Evolutionary conservation across 129 eudicot species (phyloP).

Genomic region (Rutidosis leptorrhynchoides): DNA sequence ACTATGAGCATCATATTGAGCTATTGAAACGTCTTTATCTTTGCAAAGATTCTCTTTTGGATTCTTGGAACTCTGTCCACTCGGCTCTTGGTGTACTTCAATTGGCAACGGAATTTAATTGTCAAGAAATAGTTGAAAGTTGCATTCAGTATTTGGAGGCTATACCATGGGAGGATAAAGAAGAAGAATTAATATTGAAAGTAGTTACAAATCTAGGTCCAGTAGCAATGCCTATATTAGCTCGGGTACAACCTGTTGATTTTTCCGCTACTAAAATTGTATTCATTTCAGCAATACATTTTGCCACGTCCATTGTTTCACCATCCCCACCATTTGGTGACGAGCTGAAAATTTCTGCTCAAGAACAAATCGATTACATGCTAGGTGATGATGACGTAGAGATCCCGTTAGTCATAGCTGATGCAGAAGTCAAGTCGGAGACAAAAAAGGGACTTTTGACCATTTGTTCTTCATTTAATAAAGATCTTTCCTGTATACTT

Average conservation of each 20-base stretch:
- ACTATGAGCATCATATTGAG: conserved; percentile 56
- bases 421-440: conserved; percentile 59
- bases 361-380: conserved; percentile 94
- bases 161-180: conserved; percentile 82
- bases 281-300: conserved; percentile 70
- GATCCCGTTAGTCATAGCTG: conserved; percentile 52
- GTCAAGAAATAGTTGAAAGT: conserved; percentile 48
- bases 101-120: conserved; percentile 43
- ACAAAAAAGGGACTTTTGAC: conserved; percentile 47
- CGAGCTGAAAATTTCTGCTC: conserved; percentile 74
- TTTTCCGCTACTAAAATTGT: conserved; percentile 52
- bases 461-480: conserved; percentile 46
- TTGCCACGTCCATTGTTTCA: conserved; percentile 59
- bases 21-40: conserved; percentile 50
- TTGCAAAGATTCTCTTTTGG: conserved; percentile 43
- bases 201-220: conserved; percentile 58
- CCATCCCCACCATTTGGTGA: conserved; percentile 66
- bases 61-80: conserved; percentile 60
- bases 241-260: conserved; percentile 60
- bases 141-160: conserved; percentile 77
- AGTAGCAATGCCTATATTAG: conserved; percentile 68
- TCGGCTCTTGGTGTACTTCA: conserved; percentile 67
- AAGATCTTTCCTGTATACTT: conserved; percentile 41
- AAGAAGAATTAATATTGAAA: conserved; percentile 61
- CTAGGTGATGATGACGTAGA: conserved; percentile 75